These are phyloP conservation scores for Suillus plorans DNA, from an alignment of 768 basidiomycete species.

Conservation along the genomic window DNA sequence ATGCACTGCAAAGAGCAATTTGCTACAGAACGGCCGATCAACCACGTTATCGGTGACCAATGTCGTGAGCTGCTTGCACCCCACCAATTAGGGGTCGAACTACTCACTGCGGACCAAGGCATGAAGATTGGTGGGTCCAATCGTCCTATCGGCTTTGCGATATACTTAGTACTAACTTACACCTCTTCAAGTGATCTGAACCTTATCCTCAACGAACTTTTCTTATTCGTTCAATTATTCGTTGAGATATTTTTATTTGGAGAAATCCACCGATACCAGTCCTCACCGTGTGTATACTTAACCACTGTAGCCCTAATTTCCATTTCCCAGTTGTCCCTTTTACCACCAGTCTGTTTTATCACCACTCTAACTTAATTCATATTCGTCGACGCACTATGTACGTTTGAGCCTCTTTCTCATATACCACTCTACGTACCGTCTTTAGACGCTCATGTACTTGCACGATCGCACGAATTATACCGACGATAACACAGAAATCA, in stretches of 20 bases:
- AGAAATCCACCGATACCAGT: conserved; percentile 19
- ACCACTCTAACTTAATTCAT: background rate
- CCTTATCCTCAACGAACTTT: background rate
- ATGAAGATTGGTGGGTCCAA: conserved; percentile 70
- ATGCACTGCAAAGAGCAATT: conserved; percentile 87
- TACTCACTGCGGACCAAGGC: conserved; percentile 76
- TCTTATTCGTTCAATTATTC: conserved; percentile 11
- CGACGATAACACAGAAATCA: background rate
- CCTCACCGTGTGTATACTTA: conserved; percentile 34
- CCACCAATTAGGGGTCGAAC: conserved; percentile 65
- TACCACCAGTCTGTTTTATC: conserved; percentile 4
- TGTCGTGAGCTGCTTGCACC: conserved; percentile 60
- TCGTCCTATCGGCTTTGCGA: conserved; percentile 1
- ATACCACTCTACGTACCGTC: background rate
- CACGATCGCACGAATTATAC: background rate
- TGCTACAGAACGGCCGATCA: conserved; percentile 49
- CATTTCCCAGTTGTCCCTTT: background rate
- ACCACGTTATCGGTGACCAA: conserved; percentile 72
- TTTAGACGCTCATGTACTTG: background rate
- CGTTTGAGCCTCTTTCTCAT: background rate
- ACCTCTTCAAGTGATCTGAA: conserved; percentile 36
- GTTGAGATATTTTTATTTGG: conserved; percentile 14
- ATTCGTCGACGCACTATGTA: background rate
- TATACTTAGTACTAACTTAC: background rate
- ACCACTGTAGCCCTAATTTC: conserved; percentile 38